Conservation (phyloP, 495 filamentous ascomycete genomes). For the Chaetomium fimeti region DNA sequence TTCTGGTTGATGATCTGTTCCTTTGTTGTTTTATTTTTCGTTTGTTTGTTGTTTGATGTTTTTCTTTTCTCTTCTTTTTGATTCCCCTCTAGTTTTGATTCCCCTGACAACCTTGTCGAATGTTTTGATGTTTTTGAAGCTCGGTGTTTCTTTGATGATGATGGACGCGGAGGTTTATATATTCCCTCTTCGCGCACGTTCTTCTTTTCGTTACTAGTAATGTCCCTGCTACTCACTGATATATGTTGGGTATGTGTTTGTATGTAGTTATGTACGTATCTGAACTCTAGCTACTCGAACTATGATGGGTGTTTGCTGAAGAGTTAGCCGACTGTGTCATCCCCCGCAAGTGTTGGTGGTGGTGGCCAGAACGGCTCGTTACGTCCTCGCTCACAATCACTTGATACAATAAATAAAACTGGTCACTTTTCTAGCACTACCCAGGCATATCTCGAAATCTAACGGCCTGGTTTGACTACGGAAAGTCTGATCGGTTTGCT, state of each 20-base stretch:
- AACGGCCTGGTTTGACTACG: too few species aligned
- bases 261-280: slow-evolving; percentile 12
- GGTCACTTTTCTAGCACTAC: too few species aligned
- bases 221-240: slow-evolving; percentile 12
- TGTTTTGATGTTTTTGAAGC: neutral
- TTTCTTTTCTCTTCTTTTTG: slow-evolving; percentile 15
- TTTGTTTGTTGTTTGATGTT: slow-evolving; percentile 16
- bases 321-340: too few species aligned
- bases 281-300: neutral
- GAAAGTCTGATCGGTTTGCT: too few species aligned
- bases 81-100: slow-evolving; percentile 15
- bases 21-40: slow-evolving; percentile 18
- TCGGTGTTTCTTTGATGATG: slow-evolving; percentile 12
- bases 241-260: slow-evolving; percentile 16
- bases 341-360: neutral
- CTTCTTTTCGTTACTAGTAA: slow-evolving; percentile 14
- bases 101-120: neutral
- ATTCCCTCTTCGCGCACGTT: slow-evolving; percentile 13
- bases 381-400: too few species aligned
- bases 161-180: slow-evolving; percentile 13
- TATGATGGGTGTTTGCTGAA: neutral
- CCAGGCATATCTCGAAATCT: too few species aligned
- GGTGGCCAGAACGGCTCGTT: too few species aligned
- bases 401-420: too few species aligned
- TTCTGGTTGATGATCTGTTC: neutral